Base-by-base conservation (phyloP, 1,284 basidiomycete genomes). In the Cryptococcus sp. region DNA sequence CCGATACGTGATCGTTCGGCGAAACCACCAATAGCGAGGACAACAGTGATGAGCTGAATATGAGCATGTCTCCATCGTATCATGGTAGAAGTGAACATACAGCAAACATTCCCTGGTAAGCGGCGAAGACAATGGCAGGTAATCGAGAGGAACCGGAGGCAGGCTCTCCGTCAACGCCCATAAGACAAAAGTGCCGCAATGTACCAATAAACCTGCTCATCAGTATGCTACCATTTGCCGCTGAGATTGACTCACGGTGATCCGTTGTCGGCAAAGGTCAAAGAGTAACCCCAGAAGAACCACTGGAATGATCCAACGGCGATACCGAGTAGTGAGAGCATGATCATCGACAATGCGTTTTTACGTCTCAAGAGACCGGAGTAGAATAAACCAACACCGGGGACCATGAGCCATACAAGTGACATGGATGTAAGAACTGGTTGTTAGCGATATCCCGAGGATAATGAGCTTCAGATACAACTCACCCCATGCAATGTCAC, bases 301-400 rank as follows among this genome's bases (percentile, higher is more conserved):
- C 73, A 74, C 54, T 74, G 74, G 65, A 72, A 74, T 1, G 85
- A 84, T 19, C 85, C 85, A 49, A 89, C 80, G 0, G 83, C 85
- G 36, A 91, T 72, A 13, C 84, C 82, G 69, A 85, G 84, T 79
- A 96, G 82, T 46, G 83, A 84, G 22, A 91, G 78, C 77, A 85
- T 91, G 44, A 98, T 85, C 89, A 94, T 92, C 19, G 87, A 90
- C 7, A 97, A 79, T 0, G 92, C 93, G 64, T 93, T 96, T 76
- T 96, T 96, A 42, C 89, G 81, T 49, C 89, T 79, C 45, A 85
- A 73, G 5, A 82, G 73, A 63, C 91, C 92, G 28, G 89, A 87
- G 76, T 96, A 94, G 79, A 94, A 91, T 74, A 72, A 55, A 14
- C 77, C 76, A 56, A 91, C 82, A 54, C 89, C 89, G 18, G 91